Base-by-base conservation (phyloP, 2,329 filamentous ascomycete genomes). In the Diaporthe humulicola region DNA sequence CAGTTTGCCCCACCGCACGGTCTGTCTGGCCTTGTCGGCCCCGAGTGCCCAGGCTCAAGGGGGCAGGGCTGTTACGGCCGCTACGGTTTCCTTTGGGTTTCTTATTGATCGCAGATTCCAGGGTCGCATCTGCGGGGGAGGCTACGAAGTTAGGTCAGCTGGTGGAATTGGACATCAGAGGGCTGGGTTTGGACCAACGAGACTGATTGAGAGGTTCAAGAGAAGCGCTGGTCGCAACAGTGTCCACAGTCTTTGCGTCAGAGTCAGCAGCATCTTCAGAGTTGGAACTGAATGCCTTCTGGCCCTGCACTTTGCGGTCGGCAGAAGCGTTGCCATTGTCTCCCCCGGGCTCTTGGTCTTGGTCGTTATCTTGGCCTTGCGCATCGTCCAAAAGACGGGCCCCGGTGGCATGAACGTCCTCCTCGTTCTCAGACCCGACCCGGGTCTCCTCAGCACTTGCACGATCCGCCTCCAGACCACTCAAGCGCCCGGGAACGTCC, bases 1-100 rank as follows among this genome's bases (percentile, higher is more conserved):
- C 97, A 56, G 96, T 94, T 54, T 93, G 93, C 42, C 97, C 97
- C 45, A 92, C 84, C 17, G 91, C 90, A 76, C 92, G 91, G 14
- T 94, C 94, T 52, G 92, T 90, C 78, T 91, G 93, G 77, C 91
- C 92, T 75, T 93, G 91, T 73, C 94, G 90, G 56, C 95, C 95
- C 78, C 95, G 90, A 0, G 94, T 96, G 76, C 94, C 86, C 10
- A 88, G 85, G 2, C 88, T 89, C 6, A 88, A 86, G 4, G 88
- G 90, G 28, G 88, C 88, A 8, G 91, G 92, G 73, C 95, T 96
- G 77, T 90, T 95, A 40, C 92, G 90, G 54, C 93, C 90, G 73
- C 94, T 94, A 77, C 87, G 90, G 73, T 84, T 80, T 48, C 86
- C 73, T 19, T 74, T 76, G 42, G 19, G 14, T 8, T 74, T 76